These are phyloP conservation scores for Puccinellia tenuiflora DNA, from an alignment of 176 grass and related monocot species.

Conservation along the genomic window DNA sequence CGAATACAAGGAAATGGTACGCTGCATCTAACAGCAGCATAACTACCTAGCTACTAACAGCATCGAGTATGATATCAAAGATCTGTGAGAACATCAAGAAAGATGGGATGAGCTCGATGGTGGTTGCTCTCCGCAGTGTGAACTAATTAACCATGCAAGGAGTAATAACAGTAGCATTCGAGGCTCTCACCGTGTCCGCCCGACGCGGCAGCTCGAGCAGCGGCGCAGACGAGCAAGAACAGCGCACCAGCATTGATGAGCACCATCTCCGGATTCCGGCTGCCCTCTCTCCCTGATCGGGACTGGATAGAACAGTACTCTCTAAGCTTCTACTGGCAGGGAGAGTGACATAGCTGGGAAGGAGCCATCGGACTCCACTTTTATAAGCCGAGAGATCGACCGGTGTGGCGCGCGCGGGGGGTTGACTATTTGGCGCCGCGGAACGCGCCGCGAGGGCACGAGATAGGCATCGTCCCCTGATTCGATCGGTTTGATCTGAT, in stretches of 20 bases:
- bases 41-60: too few relatives aligned
- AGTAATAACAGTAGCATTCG: background rate
- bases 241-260: constrained; percentile 1
- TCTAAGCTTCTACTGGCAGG: background rate
- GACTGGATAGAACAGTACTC: background rate
- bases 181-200: constrained; percentile 18
- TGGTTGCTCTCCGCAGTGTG: too few relatives aligned
- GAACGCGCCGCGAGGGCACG: background rate
- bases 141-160: background rate
- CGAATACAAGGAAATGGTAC: background rate
- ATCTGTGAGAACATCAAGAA: background rate
- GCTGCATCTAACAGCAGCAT: background rate
- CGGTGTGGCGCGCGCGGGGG: too few relatives aligned
- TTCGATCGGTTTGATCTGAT: too few relatives aligned
- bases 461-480: too few relatives aligned
- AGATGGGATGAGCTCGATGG: background rate
- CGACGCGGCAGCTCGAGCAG: background rate
- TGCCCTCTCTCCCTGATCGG: background rate
- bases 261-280: constrained; percentile 5
- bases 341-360: too few relatives aligned
- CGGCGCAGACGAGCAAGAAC: constrained; percentile 8
- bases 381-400: background rate
- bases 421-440: background rate
- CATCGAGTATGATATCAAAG: too few relatives aligned
- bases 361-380: background rate